Evolutionary conservation across 768 basidiomycete genomes (phyloP).

Genomic region (Filobasidium wieringae): DNA sequence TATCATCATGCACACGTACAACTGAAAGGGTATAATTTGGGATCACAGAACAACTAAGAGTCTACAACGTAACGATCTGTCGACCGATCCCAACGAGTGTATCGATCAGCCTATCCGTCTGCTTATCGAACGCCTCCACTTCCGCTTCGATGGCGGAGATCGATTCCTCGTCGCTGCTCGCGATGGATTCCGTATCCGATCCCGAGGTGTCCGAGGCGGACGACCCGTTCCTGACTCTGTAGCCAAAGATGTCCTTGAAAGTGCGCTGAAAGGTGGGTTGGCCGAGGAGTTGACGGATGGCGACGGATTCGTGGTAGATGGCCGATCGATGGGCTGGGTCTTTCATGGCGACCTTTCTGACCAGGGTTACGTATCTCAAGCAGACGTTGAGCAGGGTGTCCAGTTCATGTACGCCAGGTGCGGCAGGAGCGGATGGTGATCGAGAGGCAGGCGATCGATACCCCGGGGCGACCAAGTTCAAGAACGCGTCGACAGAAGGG

Average conservation of each 20-base stretch:
- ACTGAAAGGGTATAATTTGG: too few relatives aligned
- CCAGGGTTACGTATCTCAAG: slow-evolving; percentile 27
- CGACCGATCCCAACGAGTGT: not conserved
- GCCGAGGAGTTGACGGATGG: slow-evolving; percentile 25
- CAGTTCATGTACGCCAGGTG: slow-evolving; percentile 19
- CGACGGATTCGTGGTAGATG: slow-evolving; percentile 1
- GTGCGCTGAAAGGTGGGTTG: slow-evolving; percentile 27
- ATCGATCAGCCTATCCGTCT: slow-evolving; percentile 12
- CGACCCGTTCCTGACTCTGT: not conserved
- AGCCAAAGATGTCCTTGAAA: not conserved
- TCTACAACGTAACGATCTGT: too few relatives aligned
- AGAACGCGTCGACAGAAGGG: slow-evolving; percentile 25
- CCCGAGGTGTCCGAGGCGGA: not conserved
- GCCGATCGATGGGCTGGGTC: slow-evolving; percentile 6
- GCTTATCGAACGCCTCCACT: slow-evolving; percentile 10
- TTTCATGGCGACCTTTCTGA: slow-evolving; percentile 15
- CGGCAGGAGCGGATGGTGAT: not conserved
- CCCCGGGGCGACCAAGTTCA: slow-evolving; percentile 27
- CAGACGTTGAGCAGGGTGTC: slow-evolving; percentile 35
- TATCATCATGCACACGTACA: too few relatives aligned
- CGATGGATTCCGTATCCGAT: not conserved
- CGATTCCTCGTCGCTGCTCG: not conserved
- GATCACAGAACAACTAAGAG: too few relatives aligned
- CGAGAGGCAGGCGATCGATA: not conserved
- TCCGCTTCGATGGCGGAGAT: slow-evolving; percentile 5